Conservation (phyloP, 768 basidiomycete genomes). For the Tremella fuciformis region DNA sequence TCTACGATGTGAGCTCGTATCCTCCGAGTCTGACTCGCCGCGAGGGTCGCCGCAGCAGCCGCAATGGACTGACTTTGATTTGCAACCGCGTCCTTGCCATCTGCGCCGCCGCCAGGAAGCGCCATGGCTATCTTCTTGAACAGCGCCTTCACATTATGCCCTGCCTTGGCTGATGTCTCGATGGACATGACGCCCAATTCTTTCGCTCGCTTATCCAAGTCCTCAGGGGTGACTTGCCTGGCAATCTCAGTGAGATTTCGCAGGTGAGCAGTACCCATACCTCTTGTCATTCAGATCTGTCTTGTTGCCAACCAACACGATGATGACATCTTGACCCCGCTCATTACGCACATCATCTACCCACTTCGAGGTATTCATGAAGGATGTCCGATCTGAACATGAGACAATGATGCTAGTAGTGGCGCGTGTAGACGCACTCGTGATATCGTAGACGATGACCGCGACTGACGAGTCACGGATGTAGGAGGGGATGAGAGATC, state of each 20-base stretch:
- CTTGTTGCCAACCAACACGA: slow-evolving; percentile 97
- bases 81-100: slow-evolving; percentile 58
- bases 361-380: slow-evolving; percentile 97
- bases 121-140: slow-evolving; percentile 99
- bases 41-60: not conserved
- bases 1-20: slow-evolving; percentile 56
- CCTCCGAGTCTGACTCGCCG: not conserved
- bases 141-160: slow-evolving; percentile 96
- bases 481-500: slow-evolving; percentile 95
- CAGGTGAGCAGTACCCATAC: slow-evolving; percentile 56
- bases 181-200: slow-evolving; percentile 96
- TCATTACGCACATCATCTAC: slow-evolving; percentile 98
- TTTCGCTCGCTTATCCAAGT: slow-evolving; percentile 85
- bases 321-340: slow-evolving; percentile 94
- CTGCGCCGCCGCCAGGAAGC: slow-evolving; percentile 81
- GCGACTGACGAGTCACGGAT: slow-evolving; percentile 98
- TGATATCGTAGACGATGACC: slow-evolving; percentile 98
- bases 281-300: slow-evolving; percentile 98
- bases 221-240: slow-evolving; percentile 98
- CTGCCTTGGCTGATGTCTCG: slow-evolving; percentile 98
- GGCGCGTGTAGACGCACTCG: slow-evolving; percentile 62
- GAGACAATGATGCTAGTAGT: not conserved
- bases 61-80: slow-evolving; percentile 53
- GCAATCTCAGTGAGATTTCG: not conserved
- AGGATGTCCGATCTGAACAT: slow-evolving; percentile 85